A percentile compares a stretch with the other conserved stretches of the same genome.
phyloP scores from a whole-genome alignment of 305 asterid species.

The Rubia balearica region DNA sequence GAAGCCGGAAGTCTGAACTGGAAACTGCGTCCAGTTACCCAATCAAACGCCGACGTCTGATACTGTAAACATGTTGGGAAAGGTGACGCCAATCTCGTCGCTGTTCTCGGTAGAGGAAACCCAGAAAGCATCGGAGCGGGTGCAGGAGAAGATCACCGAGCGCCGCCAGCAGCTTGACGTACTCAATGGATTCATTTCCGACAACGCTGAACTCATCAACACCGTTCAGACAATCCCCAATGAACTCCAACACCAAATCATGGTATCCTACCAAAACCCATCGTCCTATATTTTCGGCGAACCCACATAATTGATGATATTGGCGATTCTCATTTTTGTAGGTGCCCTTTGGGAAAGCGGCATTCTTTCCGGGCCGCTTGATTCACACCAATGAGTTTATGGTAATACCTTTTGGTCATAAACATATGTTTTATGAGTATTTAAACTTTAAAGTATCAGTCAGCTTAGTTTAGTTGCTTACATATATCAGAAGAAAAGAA shows the following conservation, averaged over 20 bases:
- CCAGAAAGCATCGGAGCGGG: constrained; percentile 60
- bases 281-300: not conserved
- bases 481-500: not conserved
- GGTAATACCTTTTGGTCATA: constrained; percentile 33
- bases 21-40: too few species aligned
- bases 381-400: constrained; percentile 79
- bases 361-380: constrained; percentile 80
- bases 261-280: constrained; percentile 32
- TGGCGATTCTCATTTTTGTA: constrained; percentile 10
- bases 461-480: not conserved
- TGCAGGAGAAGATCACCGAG: constrained; percentile 48
- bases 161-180: constrained; percentile 47
- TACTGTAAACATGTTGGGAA: constrained; percentile 30
- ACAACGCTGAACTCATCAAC: constrained; percentile 54
- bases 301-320: not conserved
- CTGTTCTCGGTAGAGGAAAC: constrained; percentile 57
- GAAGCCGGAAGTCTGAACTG: too few species aligned
- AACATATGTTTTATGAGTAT: too few species aligned
- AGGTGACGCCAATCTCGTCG: constrained; percentile 55
- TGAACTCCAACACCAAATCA: constrained; percentile 68
- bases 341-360: constrained; percentile 94
- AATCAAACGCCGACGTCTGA: not conserved
- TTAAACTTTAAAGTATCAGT: too few species aligned
- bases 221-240: constrained; percentile 71
- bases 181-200: constrained; percentile 44